Percentiles rank a stretch among this genome's conserved stretches.
phyloP scores from a whole-genome alignment of 768 basidiomycete genomes.

The Clathrus columnatus region DNA sequence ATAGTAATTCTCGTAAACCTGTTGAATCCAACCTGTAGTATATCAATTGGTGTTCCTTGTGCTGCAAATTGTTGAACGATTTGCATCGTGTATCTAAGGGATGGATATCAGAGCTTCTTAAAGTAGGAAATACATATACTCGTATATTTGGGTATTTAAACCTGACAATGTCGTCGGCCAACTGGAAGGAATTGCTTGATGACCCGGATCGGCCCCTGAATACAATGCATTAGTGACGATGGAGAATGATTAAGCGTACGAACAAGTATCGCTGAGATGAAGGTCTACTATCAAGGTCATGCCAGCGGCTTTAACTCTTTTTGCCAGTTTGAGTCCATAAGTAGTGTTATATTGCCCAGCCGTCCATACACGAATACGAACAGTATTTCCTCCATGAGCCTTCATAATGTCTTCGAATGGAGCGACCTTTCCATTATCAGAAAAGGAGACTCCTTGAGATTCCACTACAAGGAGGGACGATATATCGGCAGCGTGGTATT shows the following conservation, averaged over 20 bases:
- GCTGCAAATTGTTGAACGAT: constrained; percentile 43
- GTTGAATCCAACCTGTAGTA: constrained; percentile 35
- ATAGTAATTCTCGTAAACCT: not conserved
- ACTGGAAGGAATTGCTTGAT: constrained; percentile 48
- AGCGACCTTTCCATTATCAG: constrained; percentile 30
- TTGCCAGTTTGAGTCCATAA: constrained; percentile 45
- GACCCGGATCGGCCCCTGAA: constrained; percentile 56
- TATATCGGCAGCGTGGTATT: constrained; percentile 48
- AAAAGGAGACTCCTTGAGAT: constrained; percentile 35
- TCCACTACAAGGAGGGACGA: constrained; percentile 47
- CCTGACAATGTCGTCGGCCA: constrained; percentile 45
- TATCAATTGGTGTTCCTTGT: constrained; percentile 46
- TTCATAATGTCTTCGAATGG: constrained; percentile 45
- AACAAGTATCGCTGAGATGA: constrained; percentile 59
- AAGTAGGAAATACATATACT: constrained; percentile 22
- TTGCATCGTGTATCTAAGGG: constrained; percentile 39
- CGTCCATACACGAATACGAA: constrained; percentile 56
- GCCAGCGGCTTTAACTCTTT: constrained; percentile 46
- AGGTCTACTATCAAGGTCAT: constrained; percentile 48
- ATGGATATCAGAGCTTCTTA: not conserved
- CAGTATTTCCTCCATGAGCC: constrained; percentile 47
- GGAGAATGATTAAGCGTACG: constrained; percentile 12
- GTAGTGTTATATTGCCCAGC: constrained; percentile 42
- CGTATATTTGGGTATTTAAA: constrained; percentile 50
- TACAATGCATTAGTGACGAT: not conserved